Evolutionary conservation across 2,329 filamentous ascomycete species (phyloP), one percentile per base, ranked within the genome.

Genomic region (Sclerotinia nivalis): DNA sequence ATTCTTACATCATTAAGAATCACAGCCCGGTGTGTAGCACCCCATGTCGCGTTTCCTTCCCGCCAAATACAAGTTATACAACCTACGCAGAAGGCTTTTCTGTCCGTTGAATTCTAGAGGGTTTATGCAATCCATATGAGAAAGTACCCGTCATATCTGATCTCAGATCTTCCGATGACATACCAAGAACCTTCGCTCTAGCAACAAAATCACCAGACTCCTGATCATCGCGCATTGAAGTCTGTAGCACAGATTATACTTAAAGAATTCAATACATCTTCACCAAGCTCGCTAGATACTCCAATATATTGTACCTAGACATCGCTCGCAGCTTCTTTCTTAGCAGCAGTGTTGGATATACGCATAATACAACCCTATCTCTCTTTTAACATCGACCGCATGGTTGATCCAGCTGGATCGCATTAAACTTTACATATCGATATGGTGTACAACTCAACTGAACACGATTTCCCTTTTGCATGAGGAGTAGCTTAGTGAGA

Each of bases 1-100:
- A 28, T 54, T 55, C 83, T 81, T 73, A 88, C 86, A 80, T 88
- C 85, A 74, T 88, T 84, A 15, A 88, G 78, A 77, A 88, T 87
- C 2, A 86, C 86, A 80, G 87, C 84, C 73, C 86, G 87, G 71
- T 88, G 86, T 58, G 86, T 88, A 5, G 86, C 86, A 1, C 87
- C 86, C 6, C 83, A 72, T 87, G 88, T 6, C 83, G 85, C 2
- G 73, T 82, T 83, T 80, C 81, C 65, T 78, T 78, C 49, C 80
- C 76, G 2, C 82, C 80, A 31, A 80, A 78, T 28, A 87, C 80
- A 9, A 87, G n/a, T n/a, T n/a, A n/a, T n/a, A n/a, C n/a, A n/a
- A n/a, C 80, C 67, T 84, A 80, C 0, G 81, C 84, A 22, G 71
- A 70, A 58, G 61, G 20, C 43, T 28, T 31, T 9, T 28, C 20